Evolutionary conservation across 2,329 filamentous ascomycete genomes (phyloP).

Genomic region (Cladosporium sp.): DNA sequence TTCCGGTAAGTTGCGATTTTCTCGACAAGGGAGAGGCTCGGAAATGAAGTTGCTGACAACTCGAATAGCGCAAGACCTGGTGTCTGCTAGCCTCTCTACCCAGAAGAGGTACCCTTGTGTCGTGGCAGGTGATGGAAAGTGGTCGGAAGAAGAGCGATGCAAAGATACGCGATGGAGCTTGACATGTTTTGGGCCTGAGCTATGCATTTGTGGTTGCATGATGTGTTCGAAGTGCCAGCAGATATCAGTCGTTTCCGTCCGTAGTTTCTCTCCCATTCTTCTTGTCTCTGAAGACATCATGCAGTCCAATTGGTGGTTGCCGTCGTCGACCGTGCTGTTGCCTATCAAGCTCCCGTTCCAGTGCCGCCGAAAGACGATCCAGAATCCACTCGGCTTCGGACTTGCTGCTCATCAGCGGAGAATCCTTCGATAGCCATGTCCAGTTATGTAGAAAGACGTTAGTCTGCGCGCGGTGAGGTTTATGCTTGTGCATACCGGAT

Average conservation of each 20-base stretch:
- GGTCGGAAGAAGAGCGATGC: not conserved
- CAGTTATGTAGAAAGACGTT: slow-evolving; percentile 40
- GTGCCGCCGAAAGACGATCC: slow-evolving; percentile 55
- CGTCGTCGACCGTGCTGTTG: slow-evolving; percentile 23
- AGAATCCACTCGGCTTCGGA: slow-evolving; percentile 71
- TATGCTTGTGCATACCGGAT: not conserved
- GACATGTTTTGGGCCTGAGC: not conserved
- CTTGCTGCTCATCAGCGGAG: slow-evolving; percentile 64
- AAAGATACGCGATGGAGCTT: not conserved
- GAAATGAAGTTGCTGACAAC: not conserved
- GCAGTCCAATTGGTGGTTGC: slow-evolving; percentile 29
- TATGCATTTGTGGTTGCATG: not conserved
- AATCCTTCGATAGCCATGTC: slow-evolving; percentile 69
- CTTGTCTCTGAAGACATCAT: slow-evolving; percentile 14
- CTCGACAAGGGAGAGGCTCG: not conserved
- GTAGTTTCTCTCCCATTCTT: not conserved
- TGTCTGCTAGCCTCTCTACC: not conserved
- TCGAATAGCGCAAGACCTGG: not conserved
- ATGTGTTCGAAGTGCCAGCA: not conserved
- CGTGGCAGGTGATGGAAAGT: not conserved
- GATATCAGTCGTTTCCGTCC: not conserved
- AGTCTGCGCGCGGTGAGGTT: not conserved
- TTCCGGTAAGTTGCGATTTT: not conserved
- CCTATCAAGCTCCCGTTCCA: slow-evolving; percentile 49
- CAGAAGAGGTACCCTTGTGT: not conserved